Evolutionary conservation across 352 stramenopile genomes (phyloP), one percentile per base, ranked within the genome.

Genomic region (Pythium monospermum): DNA sequence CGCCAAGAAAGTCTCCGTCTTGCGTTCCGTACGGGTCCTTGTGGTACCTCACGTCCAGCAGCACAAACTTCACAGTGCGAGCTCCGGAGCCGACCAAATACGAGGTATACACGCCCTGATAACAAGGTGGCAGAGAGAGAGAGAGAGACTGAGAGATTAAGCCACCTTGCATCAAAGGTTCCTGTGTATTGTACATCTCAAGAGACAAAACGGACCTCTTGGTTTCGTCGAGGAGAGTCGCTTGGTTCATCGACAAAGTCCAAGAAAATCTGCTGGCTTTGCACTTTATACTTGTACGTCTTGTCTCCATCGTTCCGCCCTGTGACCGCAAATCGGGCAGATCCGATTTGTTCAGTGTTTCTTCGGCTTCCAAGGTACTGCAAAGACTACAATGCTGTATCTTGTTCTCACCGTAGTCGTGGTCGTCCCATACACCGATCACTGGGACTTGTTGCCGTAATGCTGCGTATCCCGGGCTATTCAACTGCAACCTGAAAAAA

Each of bases 391-490:
- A n/a, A n/a, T n/a, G n/a, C n/a, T n/a, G n/a, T n/a, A n/a, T n/a
- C n/a, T n/a, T n/a, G n/a, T n/a, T n/a, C 49, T 11, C 36, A 70
- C 73, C 73, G 26, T 79, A 84, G 47, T 84, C 73, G 48, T 82
- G 68, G 43, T 84, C 73, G 31, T 84, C 61, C 66, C 64, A 73
- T 0, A 59, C 54, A 5, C 60, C 64, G 50, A 73, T 57, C 21
- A 69, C 58, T 10, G 60, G 64, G 0, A 65, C 27, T 22, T 19
- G 30, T 21, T 54, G n/a, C 6, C 42, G 26, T 23, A 73, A 56
- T 15, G 25, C 15, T 13, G 33, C 26, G 19, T 73, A 73, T 10
- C 51, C 52, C 12, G 46, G 19, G 8, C 67, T 47, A 3, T 38
- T 36, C 10, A 59, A 5, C 45, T 69, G 64, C 21, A 55, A 18